Base-by-base conservation (phyloP, 192 early-diverging fungal genomes). In the Geranomyces michiganensis region DNA sequence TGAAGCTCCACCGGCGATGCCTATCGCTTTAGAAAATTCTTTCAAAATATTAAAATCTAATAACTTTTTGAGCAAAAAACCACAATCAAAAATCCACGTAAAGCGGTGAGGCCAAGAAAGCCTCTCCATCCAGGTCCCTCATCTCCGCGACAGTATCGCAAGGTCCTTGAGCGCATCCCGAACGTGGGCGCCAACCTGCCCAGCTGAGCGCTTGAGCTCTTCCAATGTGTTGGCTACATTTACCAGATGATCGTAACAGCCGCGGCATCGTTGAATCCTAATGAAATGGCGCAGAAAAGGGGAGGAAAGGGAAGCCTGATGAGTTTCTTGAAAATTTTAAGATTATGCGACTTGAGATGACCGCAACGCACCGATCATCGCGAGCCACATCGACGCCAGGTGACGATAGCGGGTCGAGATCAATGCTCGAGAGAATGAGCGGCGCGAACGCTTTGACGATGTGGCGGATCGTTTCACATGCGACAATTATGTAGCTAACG, bases 401-500 rank as follows among this genome's bases (percentile, higher is more conserved):
- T 5, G 75, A 74, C 3, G 49, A 27, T 30, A 73, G 49, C 10
- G 30, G 17, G 31, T 46, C 62, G 10, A 63, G 33, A 17, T 62
- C 71, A 29, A 82, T n/a, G 21, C 62, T 68, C 10, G 71, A n/a
- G 19, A 84, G 31, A 51, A 84, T 79, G 36, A 84, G 58, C 24
- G 65, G 68, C 0, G 62, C 61, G 63, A 84, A 84, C 53, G 64
- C 69, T 48, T 79, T 78, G 59, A 59, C 62, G 5, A 84, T 67
- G 5, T 77, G n/a, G 33, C 80, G 74, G 43, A 84, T 65, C 12
- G 79, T 84, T 17, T 44, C 72, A 73, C 82, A 84, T 14, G 82
- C 82, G 32, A 76, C 76, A 13, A 77, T 68, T 31, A 84, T 81
- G 49, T 81, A 84, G 56, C 82, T 84, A 56, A 22, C 10, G 56